Evolutionary conservation across 768 basidiomycete species (phyloP), one percentile per base, ranked within the genome.

Genomic region (Neoboletus brunneissimus): DNA sequence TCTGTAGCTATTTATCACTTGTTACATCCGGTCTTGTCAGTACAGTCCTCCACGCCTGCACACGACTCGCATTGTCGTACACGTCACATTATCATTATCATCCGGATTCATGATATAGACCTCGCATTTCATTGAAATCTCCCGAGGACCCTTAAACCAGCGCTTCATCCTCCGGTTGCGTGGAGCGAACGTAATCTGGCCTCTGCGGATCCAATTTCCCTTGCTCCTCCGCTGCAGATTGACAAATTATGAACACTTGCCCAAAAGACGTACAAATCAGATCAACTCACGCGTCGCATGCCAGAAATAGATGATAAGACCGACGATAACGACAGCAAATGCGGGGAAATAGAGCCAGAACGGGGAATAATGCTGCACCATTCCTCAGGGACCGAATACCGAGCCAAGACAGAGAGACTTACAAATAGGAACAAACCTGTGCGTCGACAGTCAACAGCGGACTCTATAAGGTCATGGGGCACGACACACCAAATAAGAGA

Each of bases 271-370:
- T 10, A 48, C 31, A 51, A 27, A 27, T 37, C n/a, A 34, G 48
- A 50, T 35, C 22, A 20, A 79, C 91, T 65, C 75, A 92, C 91
- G 91, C 35, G 86, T 86, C 8, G 87, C 82, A 69, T 81, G 76
- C 91, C 92, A 94, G 76, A 94, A 94, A 73, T 94, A 94, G 37
- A 86, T 80, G 64, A 94, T 75, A 5, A 94, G 79, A 4, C 92
- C 92, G 13, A 75, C 34, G 43, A 94, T 68, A 57, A 92, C 84
- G 15, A 93, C 76, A 1, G 72, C 78, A 64, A 88, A 94, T 0
- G 92, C 81, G 57, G 86, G 75, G 73, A 94, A 94, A 77, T 94
- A 94, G 16, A 94, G 79, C 91, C 91, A 94, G 76, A 83, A 94
- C 4, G 92, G 92, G 43, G 75, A 71, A 75, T 83, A 93, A 61